Conservation (phyloP, 208 protist species). For the Crithidia fasciculata region DNA sequence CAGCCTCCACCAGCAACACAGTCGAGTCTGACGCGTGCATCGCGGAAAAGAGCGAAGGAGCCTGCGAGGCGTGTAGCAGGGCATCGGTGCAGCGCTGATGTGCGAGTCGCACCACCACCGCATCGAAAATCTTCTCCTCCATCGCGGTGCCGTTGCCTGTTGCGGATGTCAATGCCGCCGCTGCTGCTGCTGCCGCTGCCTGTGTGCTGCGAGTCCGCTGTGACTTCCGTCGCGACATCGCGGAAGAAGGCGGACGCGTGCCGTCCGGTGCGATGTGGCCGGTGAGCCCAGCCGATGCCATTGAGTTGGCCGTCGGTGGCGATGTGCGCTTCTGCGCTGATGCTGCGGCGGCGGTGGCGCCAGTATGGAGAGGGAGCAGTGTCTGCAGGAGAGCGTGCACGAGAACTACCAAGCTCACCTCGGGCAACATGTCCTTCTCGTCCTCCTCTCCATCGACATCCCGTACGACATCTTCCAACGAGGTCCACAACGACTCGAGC, state of each 20-base stretch:
- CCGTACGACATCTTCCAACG: slow-evolving; percentile 23
- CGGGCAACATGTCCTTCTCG: not conserved
- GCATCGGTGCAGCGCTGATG: slow-evolving; percentile 14
- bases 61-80: not conserved
- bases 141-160: too few relatives aligned
- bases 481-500: slow-evolving; percentile 21
- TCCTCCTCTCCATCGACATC: slow-evolving; percentile 15
- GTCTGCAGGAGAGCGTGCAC: slow-evolving; percentile 17
- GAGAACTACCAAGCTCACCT: slow-evolving; percentile 24
- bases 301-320: not conserved
- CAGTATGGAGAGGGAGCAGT: not conserved
- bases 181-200: not conserved
- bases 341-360: not conserved
- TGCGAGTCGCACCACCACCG: slow-evolving; percentile 13
- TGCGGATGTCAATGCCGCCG: not conserved
- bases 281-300: not conserved
- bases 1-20: slow-evolving; percentile 1
- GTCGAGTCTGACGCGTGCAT: not conserved
- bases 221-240: not conserved
- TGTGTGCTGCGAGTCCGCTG: not conserved
- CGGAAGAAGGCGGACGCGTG: not conserved
- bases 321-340: not conserved
- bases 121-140: slow-evolving; percentile 13
- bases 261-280: not conserved
- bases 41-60: not conserved